Evolutionary conservation across 257 asterid genomes (phyloP), one percentile per base, ranked within the genome.

Genomic region (Plantago ovata): DNA sequence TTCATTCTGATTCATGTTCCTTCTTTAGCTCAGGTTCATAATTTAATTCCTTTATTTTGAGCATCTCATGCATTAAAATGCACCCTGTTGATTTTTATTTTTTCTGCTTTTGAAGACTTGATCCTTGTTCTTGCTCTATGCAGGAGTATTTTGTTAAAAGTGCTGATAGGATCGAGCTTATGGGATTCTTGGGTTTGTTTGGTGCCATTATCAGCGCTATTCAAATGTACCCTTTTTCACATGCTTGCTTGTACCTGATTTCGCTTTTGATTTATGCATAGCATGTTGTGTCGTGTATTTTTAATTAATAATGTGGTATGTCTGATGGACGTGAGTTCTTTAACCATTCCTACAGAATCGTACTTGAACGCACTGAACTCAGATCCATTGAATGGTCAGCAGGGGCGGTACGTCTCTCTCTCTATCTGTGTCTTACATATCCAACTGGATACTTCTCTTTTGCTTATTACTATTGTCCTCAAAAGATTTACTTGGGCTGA

Each of bases 171-270:
- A 66, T 85, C 67, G 98, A 91, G 75, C 95, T 90, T 61, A 80
- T 90, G 98, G 89, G 95, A 55, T 81, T 87, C 77, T 80, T 90
- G 84, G 98, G 98, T 32, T 52, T 81, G 12, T 90, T 90, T 74
- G 98, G 98, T 67, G 98, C 98, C 59, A 76, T 90, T 60, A 38
- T 81, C 69, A 90, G 98, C 67, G 95, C 86, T 64, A 55, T 71
- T 69, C 98, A 90, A 80, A 90, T 90, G 98, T 90, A 90, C 82
- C 77, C 76, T 77, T 73, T 40, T 45, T 50, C 23, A 1, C 21
- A 28, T 22, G 21, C 22, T 55, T 15, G 18, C 6, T 13, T 15
- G 28, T 33, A 10, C 48, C 23, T 36, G 22, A 36, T 54, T 50
- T 72, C 40, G 10, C 53, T 46, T 8, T 21, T 53, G 61, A 21